These are phyloP conservation scores for Pueraria montana DNA, from an alignment of 306 rosid genomes.

Conservation along the genomic window DNA sequence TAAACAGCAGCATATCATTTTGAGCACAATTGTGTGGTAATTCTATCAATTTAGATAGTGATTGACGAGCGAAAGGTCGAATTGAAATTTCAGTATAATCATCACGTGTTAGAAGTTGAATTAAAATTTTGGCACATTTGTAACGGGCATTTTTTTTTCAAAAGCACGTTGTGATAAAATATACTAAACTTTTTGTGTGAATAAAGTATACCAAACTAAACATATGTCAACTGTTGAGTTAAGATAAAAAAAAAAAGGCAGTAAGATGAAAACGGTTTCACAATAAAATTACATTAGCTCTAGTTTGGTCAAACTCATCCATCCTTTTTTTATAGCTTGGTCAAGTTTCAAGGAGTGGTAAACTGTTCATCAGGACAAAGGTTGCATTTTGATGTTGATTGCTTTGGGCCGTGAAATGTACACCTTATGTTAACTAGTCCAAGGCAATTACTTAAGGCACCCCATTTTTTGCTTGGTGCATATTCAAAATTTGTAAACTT, in stretches of 20 bases:
- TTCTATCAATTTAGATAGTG: background rate
- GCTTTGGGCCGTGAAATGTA: background rate
- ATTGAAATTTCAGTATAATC: background rate
- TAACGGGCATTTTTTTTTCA: background rate
- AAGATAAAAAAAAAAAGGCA: too few relatives aligned
- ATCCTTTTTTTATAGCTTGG: background rate
- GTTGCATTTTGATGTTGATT: background rate
- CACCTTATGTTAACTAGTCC: background rate
- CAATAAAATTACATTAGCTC: background rate
- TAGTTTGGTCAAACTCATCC: background rate
- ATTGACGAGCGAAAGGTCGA: background rate
- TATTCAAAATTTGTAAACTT: too few relatives aligned
- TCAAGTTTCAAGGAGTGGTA: background rate
- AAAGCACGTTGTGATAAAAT: background rate
- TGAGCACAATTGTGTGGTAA: constrained; percentile 26
- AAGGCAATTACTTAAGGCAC: too few relatives aligned
- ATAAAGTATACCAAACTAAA: background rate
- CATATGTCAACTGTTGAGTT: background rate
- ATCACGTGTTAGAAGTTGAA: background rate
- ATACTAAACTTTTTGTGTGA: background rate
- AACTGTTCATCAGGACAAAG: background rate
- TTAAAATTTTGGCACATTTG: background rate
- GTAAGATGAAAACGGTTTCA: background rate
- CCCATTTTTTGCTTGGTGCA: too few relatives aligned
- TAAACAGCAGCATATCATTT: background rate